A percentile compares a stretch with the other conserved stretches of the same genome.
Evolutionary conservation across 345 rosid genomes (phyloP).

Genomic region (Luvunga scandens): DNA sequence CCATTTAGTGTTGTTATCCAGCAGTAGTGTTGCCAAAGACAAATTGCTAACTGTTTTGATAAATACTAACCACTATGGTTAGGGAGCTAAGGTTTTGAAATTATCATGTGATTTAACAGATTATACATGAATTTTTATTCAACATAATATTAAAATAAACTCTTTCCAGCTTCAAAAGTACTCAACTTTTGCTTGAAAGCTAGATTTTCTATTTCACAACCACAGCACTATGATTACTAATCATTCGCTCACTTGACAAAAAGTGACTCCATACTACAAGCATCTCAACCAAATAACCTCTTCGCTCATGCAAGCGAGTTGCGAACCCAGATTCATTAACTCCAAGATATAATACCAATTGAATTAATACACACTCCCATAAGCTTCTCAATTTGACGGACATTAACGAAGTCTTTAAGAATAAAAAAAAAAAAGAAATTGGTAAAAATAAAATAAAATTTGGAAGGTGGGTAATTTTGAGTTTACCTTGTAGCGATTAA

Average conservation of each 20-base stretch:
- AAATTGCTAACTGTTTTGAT: no score
- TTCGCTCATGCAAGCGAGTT: not conserved
- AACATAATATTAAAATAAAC: not conserved
- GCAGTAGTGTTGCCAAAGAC: no score
- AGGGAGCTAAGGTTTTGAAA: not conserved
- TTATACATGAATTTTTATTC: not conserved
- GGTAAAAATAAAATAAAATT: no score
- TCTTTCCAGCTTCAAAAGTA: not conserved
- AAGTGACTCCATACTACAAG: not conserved
- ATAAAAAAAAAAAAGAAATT: no score
- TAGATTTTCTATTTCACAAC: not conserved
- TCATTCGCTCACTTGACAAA: not conserved
- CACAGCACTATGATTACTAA: not conserved
- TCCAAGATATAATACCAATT: not conserved
- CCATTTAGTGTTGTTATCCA: not conserved
- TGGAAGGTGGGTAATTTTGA: not conserved
- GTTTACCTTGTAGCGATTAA: constrained; percentile 59
- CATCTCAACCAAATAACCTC: not conserved
- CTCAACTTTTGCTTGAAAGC: not conserved
- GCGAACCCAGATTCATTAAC: not conserved
- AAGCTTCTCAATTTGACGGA: not conserved
- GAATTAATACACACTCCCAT: not conserved
- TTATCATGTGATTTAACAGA: not conserved
- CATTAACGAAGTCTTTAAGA: no score
- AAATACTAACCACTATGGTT: no score